Base-by-base conservation (phyloP, 208 protist genomes). In the Leptomonas seymouri region DNA sequence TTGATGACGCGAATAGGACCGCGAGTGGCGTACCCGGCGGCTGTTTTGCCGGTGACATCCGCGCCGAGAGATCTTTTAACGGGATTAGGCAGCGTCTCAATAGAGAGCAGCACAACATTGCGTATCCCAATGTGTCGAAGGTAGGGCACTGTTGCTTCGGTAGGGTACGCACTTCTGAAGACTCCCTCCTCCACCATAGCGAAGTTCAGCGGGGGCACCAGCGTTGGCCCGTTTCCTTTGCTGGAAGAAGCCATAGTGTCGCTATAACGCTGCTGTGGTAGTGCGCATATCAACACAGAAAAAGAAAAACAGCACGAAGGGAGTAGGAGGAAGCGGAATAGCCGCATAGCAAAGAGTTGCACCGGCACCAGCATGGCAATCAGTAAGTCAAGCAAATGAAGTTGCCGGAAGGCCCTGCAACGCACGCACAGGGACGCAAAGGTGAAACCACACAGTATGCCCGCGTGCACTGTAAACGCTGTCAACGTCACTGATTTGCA, bases 91-190 rank as follows among this genome's bases (percentile, higher is more conserved):
- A 97, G 78, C 25, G 74, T 44, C 65, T 97, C 93, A 44, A 93
- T 88, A 15, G 87, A 94, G 8, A 97, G 86, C 42, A 92, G 62
- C 42, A 91, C 87, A 7, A 97, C 68, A 28, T 88, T 87, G 48
- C 84, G 83, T 41, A 97, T 91, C 25, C 89, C 85, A 34, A 92
- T 89, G 56, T 89, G 77, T 18, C 68, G 80, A 2, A 97, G 77
- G 60, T 86, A 96, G 0, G 85, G 76, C 23, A 96, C 74, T 69
- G 85, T 89, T 0, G 66, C 76, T 46, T 83, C 78, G 3, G 78
- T 81, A 0, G 93, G 93, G 70, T 96, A 96, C 21, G 89, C 91
- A 54, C 90, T 94, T 15, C 93, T 73, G 65, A 92, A 97, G 8
- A 97, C 70, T 45, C 84, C 86, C 6, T 76, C 77, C 61, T 90